phyloP scores from a whole-genome alignment of 2,329 filamentous ascomycete species.

The Aspergillus alliaceus region DNA sequence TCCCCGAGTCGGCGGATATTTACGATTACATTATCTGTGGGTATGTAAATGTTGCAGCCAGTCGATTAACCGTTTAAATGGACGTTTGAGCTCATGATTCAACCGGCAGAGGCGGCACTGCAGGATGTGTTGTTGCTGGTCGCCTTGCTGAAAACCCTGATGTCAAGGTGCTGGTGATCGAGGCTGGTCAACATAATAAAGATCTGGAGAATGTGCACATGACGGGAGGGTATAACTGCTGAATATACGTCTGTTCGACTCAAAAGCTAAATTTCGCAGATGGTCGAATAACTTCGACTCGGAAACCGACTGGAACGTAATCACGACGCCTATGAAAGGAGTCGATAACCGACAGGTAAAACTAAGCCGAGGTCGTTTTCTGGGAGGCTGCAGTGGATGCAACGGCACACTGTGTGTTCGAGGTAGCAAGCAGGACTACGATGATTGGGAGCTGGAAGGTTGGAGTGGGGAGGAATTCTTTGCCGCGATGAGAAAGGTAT shows the following conservation, averaged over 20 bases:
- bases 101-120: slow-evolving; percentile 44
- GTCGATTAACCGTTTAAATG: neutral
- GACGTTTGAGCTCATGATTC: neutral
- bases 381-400: slow-evolving; percentile 44
- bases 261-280: slow-evolving; percentile 17
- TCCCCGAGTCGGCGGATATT: neutral
- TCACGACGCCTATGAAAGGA: slow-evolving; percentile 41
- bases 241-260: neutral
- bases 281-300: slow-evolving; percentile 46
- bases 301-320: slow-evolving; percentile 48
- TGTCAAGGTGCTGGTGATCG: slow-evolving; percentile 46
- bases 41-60: slow-evolving; percentile 12
- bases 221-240: slow-evolving; percentile 37
- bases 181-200: slow-evolving; percentile 49
- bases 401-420: slow-evolving; percentile 48
- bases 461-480: slow-evolving; percentile 61
- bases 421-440: slow-evolving; percentile 47
- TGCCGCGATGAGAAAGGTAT: slow-evolving; percentile 56
- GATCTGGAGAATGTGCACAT: slow-evolving; percentile 49
- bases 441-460: slow-evolving; percentile 56
- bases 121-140: slow-evolving; percentile 51
- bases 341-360: slow-evolving; percentile 44
- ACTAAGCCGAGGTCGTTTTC: slow-evolving; percentile 44
- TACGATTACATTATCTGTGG: slow-evolving; percentile 35
- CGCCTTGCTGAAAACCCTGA: slow-evolving; percentile 48